Evolutionary conservation across 192 early-diverging fungal species (phyloP), one percentile per base, ranked within the genome.

Genomic region (Cladochytrium replicatum): DNA sequence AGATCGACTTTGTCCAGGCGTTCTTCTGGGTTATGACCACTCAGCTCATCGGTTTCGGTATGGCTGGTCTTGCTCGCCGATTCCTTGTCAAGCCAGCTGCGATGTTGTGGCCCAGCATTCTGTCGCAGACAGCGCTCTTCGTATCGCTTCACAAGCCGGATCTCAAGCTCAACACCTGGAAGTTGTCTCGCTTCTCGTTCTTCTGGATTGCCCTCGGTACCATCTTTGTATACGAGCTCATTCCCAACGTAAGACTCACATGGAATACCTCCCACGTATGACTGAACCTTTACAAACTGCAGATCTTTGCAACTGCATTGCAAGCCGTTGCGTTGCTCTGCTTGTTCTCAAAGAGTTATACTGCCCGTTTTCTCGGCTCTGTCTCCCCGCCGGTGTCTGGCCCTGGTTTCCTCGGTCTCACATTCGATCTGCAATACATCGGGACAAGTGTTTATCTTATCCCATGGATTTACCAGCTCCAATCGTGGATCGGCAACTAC

Each of bases 41-140:
- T 45, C 77, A 82, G 54, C 50, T 77, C 29, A 60, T 83, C 56
- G 81, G 80, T 9, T 83, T 71, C 47, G 80, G 83, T 24, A 58
- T 84, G 64, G 82, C 82, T 39, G 89, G 82, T 50, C 61, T 81
- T 9, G 67, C 68, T 34, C 83, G 89, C 25, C 75, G 77, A 22
- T 89, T 81, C 61, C 66, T 96, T n/a, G 88, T 96, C 5, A 76
- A 82, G 41, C 90, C 90, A 24, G 67, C 81, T 4, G 69, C 81
- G 4, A 91, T 91, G 84, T 69, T 88, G 32, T 98, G 91, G 91
- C 91, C 91, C 2, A 49, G 74, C 2, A 83, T 73, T 25, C 68
- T 95, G 32, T 66, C 85, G 30, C 79, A 75, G 34, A 79, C 87
- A 32, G 78, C 85, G 9, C 64, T 93, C 24, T 89, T 90, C 67